phyloP scores from a whole-genome alignment of 179 eudicot genomes.

The Drosera spatulata region DNA sequence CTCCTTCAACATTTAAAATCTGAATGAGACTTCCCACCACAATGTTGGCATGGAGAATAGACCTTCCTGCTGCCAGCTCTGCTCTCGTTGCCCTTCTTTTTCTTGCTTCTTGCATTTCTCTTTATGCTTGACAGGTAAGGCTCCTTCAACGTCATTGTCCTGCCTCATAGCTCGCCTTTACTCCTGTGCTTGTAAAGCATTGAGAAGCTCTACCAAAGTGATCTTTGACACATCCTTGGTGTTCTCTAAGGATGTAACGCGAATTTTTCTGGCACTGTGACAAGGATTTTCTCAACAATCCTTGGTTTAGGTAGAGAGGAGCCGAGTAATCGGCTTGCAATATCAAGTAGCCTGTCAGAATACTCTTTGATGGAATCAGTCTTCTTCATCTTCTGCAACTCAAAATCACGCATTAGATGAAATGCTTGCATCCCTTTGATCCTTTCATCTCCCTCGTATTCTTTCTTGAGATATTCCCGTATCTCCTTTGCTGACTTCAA shows the following conservation, averaged over 20 bases:
- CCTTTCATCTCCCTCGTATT: conserved; percentile 8
- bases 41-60: too few relatives aligned
- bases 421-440: conserved; percentile 3
- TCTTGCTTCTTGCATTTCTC: background rate
- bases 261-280: conserved; percentile 2
- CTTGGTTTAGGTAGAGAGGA: background rate
- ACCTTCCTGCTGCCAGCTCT: too few relatives aligned
- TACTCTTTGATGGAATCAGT: conserved; percentile 6
- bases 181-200: conserved; percentile 1
- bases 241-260: background rate
- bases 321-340: conserved; percentile 9
- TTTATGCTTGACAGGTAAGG: background rate
- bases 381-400: conserved; percentile 5
- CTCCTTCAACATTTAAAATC: too few relatives aligned
- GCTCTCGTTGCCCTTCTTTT: too few relatives aligned
- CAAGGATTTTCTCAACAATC: conserved; percentile 6
- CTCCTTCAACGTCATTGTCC: background rate
- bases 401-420: conserved; percentile 4
- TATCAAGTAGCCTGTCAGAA: conserved; percentile 7
- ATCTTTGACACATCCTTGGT: conserved; percentile 2
- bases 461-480: background rate
- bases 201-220: background rate
- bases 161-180: conserved; percentile 1
- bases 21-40: too few relatives aligned
- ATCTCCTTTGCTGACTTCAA: conserved; percentile 1